Percentiles rank a stretch among this genome's conserved stretches.
Conservation (phyloP, 441 rosid genomes). For the Bocquillonia castaneifolia region DNA sequence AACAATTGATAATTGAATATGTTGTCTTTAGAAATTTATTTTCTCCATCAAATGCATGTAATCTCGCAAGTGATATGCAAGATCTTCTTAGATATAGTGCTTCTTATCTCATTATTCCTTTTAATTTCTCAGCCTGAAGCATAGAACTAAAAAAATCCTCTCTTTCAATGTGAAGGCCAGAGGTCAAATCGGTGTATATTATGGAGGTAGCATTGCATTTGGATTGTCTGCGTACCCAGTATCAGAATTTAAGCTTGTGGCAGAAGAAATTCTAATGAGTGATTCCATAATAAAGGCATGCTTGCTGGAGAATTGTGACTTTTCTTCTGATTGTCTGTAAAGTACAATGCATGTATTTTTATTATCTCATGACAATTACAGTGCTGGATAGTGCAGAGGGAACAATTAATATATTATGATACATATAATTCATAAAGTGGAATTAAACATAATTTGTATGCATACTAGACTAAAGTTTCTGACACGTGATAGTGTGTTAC, state of each 20-base stretch:
- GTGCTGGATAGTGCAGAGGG: no score
- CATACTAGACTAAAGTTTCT: no score
- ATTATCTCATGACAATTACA: no score
- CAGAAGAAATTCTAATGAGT: constrained; percentile 98
- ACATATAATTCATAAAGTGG: no score
- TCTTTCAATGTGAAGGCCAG: constrained; percentile 62
- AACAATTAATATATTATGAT: no score
- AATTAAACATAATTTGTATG: no score
- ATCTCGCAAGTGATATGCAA: neutral
- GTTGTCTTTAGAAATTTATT: constrained; percentile 10
- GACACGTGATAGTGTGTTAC: no score
- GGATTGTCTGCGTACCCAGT: constrained; percentile 87
- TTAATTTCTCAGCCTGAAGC: constrained; percentile 18
- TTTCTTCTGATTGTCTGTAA: constrained; percentile 3
- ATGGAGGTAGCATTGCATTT: constrained; percentile 83
- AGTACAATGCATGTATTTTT: no score
- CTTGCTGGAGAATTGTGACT: constrained; percentile 17
- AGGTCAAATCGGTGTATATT: constrained; percentile 86
- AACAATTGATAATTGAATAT: neutral
- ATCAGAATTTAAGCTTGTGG: constrained; percentile 99
- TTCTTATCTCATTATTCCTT: neutral
- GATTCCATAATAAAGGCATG: constrained; percentile 89
- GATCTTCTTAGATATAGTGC: neutral
- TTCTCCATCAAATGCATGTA: neutral
- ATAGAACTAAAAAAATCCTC: constrained; percentile 13